Conservation (phyloP, 2,329 filamentous ascomycete species). For the Sarocladium oryzae region DNA sequence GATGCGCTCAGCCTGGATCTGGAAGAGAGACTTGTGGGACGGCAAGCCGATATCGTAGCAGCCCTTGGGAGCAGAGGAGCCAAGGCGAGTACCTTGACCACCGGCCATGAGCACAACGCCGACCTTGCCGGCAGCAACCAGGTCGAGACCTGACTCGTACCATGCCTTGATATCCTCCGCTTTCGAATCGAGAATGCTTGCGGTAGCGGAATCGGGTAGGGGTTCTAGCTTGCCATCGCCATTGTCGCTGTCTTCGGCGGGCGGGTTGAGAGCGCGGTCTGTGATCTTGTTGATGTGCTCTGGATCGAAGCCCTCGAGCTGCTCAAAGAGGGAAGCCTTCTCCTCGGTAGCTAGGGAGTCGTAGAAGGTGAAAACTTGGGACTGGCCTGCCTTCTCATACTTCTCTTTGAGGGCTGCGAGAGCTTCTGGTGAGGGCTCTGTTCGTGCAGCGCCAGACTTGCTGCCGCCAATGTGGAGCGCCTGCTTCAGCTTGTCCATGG, state of each 20-base stretch:
- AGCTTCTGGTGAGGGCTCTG: slow-evolving; percentile 57
- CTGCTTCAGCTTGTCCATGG: slow-evolving; percentile 39
- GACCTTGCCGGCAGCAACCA: slow-evolving; percentile 69
- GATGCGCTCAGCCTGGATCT: slow-evolving; percentile 95
- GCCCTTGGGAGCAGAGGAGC: slow-evolving; percentile 92
- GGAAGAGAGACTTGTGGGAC: slow-evolving; percentile 90
- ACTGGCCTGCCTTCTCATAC: slow-evolving; percentile 70
- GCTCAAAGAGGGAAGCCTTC: slow-evolving; percentile 72
- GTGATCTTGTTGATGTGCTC: slow-evolving; percentile 82
- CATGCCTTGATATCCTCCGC: slow-evolving; percentile 71
- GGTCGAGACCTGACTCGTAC: slow-evolving; percentile 77
- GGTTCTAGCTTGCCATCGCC: slow-evolving; percentile 64
- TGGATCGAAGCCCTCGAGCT: slow-evolving; percentile 77
- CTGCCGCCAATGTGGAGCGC: slow-evolving; percentile 28
- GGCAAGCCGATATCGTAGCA: slow-evolving; percentile 96
- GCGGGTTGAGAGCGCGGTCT: slow-evolving; percentile 72
- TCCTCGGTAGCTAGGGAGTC: slow-evolving; percentile 68
- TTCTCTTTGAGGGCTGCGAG: slow-evolving; percentile 64
- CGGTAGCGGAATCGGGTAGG: slow-evolving; percentile 76
- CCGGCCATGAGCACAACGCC: slow-evolving; percentile 94
- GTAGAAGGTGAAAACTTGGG: slow-evolving; percentile 75
- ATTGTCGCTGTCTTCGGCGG: slow-evolving; percentile 49
- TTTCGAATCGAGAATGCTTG: slow-evolving; percentile 81
- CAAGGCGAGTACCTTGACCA: slow-evolving; percentile 89
- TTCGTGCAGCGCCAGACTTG: slow-evolving; percentile 22